These are phyloP conservation scores for Ustilago bromivora DNA, from an alignment of 1,284 basidiomycete species.

Conservation along the genomic window DNA sequence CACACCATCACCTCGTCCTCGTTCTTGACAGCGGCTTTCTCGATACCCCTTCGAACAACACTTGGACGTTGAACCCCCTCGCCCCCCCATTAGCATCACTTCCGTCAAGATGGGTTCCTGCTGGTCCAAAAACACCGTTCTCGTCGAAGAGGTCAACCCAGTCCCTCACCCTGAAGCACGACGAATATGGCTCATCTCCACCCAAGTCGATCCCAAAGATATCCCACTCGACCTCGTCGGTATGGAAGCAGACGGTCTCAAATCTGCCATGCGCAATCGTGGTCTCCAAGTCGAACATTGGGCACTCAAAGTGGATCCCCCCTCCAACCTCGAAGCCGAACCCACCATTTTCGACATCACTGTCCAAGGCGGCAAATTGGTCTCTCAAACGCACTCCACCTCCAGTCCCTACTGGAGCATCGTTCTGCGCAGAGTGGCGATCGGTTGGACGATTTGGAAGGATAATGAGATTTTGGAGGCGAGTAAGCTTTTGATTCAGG, in stretches of 20 bases:
- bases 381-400: conserved; percentile 23
- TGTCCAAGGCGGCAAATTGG: conserved; percentile 26
- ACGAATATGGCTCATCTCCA: conserved; percentile 42
- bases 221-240: conserved; percentile 43
- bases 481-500: conserved; percentile 32
- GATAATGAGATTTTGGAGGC: conserved; percentile 41
- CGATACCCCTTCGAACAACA: too few species aligned
- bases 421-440: conserved; percentile 24
- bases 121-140: conserved; percentile 43
- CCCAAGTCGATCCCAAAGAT: conserved; percentile 28
- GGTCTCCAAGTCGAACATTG: conserved; percentile 52
- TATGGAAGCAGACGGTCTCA: conserved; percentile 43
- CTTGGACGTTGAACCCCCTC: too few species aligned
- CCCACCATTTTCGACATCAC: conserved; percentile 48
- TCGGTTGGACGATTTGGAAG: conserved; percentile 53
- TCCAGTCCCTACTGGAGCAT: conserved; percentile 36
- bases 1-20: background rate
- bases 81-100: background rate
- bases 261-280: conserved; percentile 47
- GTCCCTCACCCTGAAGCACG: conserved; percentile 40
- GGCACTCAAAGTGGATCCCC: conserved; percentile 48
- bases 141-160: conserved; percentile 20
- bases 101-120: conserved; percentile 53
- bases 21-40: background rate
- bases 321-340: conserved; percentile 5